Percentiles rank a stretch among this genome's conserved stretches.
phyloP scores from a whole-genome alignment of 805 yeast species.

The Sugiyamaella marilandica region DNA sequence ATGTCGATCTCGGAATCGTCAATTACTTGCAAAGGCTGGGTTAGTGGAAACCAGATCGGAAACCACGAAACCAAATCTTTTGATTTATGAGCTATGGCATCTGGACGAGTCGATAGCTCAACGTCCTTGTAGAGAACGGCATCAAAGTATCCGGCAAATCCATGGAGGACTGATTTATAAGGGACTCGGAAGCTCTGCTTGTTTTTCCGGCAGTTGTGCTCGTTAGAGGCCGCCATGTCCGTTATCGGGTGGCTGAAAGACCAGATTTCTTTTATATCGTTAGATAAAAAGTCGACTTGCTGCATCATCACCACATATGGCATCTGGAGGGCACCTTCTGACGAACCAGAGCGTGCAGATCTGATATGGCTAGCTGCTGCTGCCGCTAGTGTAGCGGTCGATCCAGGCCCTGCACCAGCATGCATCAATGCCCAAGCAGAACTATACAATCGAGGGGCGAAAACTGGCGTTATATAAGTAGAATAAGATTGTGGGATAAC shows the following conservation, averaged over 20 bases:
- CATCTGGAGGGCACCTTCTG: slow-evolving; percentile 21
- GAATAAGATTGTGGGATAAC: slow-evolving; percentile 61
- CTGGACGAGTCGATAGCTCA: slow-evolving; percentile 48
- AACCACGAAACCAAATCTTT: slow-evolving; percentile 59
- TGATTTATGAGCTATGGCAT: slow-evolving; percentile 33
- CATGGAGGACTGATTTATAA: slow-evolving; percentile 58
- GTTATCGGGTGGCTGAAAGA: slow-evolving; percentile 49
- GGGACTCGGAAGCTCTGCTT: slow-evolving; percentile 42
- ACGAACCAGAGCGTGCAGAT: background rate
- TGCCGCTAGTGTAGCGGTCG: slow-evolving; percentile 2
- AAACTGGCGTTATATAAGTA: slow-evolving; percentile 62
- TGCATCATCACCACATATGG: slow-evolving; percentile 45
- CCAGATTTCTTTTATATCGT: slow-evolving; percentile 52
- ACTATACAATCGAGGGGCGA: slow-evolving; percentile 48
- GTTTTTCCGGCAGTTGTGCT: slow-evolving; percentile 23
- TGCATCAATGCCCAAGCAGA: slow-evolving; percentile 18
- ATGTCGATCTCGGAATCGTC: slow-evolving; percentile 54
- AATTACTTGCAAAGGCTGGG: slow-evolving; percentile 46
- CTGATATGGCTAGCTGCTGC: background rate
- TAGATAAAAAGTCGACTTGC: slow-evolving; percentile 41
- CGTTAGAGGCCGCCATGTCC: slow-evolving; percentile 13
- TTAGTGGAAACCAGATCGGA: slow-evolving; percentile 60
- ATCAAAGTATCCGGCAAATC: slow-evolving; percentile 69
- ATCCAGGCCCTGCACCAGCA: slow-evolving; percentile 1
- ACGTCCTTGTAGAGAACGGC: slow-evolving; percentile 62